Conservation (phyloP, 805 yeast species). For the Huiozyma naganishii region DNA sequence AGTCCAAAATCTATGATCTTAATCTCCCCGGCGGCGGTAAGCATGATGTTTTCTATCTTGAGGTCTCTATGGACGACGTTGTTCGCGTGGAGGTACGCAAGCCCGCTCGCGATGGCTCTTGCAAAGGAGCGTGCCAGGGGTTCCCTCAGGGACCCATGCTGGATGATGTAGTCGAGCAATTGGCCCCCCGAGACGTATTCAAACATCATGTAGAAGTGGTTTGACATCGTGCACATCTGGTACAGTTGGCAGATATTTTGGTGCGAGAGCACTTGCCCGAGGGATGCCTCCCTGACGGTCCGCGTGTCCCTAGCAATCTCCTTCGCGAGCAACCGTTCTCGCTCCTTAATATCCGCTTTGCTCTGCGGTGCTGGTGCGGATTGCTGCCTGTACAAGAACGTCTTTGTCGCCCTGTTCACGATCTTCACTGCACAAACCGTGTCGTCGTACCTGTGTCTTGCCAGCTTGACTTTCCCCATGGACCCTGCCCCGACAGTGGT, state of each 20-base stretch:
- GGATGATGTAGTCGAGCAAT: constrained; percentile 89
- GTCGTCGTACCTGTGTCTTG: constrained; percentile 70
- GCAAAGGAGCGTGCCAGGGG: constrained; percentile 88
- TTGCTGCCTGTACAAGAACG: constrained; percentile 65
- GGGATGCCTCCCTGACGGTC: constrained; percentile 88
- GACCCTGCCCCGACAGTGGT: constrained; percentile 97
- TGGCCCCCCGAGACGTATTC: constrained; percentile 97
- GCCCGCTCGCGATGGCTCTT: constrained; percentile 83
- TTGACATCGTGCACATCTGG: constrained; percentile 90
- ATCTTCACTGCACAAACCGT: constrained; percentile 89
- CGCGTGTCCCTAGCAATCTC: constrained; percentile 88
- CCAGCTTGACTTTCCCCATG: constrained; percentile 97
- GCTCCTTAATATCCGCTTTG: constrained; percentile 40
- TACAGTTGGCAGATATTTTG: constrained; percentile 84
- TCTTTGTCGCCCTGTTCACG: constrained; percentile 79
- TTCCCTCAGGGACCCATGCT: constrained; percentile 90
- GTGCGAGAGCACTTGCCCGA: constrained; percentile 80
- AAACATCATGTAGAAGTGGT: constrained; percentile 91
- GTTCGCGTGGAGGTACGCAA: constrained; percentile 86
- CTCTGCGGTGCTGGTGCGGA: constrained; percentile 56
- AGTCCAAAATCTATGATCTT: constrained; percentile 94
- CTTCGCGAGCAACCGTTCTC: constrained; percentile 60
- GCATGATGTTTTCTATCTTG: constrained; percentile 93
- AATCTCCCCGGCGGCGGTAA: constrained; percentile 82
- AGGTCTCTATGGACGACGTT: constrained; percentile 94